A percentile compares a stretch with the other conserved stretches of the same genome.
Evolutionary conservation across 2,329 filamentous ascomycete genomes (phyloP).

Genomic region (Phaeosphaeria sp.): DNA sequence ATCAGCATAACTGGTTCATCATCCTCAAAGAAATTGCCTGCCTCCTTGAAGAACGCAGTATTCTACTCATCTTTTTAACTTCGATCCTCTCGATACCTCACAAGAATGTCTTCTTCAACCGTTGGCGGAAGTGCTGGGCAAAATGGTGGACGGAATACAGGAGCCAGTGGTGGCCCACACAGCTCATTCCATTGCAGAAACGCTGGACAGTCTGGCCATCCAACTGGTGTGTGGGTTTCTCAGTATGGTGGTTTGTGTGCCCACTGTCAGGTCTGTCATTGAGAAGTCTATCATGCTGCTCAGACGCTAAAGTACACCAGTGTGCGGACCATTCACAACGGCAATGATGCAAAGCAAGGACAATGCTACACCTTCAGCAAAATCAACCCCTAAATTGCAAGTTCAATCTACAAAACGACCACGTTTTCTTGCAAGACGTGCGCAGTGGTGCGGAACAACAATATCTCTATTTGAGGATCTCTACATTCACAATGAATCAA

Average conservation of each 20-base stretch:
- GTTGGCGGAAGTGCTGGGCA: constrained; percentile 16
- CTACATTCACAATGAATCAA: neutral
- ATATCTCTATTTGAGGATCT: neutral
- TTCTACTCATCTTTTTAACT: neutral
- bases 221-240: constrained; percentile 23
- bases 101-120: constrained; percentile 21
- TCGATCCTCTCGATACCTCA: neutral
- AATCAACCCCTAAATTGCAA: neutral
- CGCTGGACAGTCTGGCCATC: constrained; percentile 26
- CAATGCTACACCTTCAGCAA: neutral
- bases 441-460: neutral
- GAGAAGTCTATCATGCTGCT: neutral
- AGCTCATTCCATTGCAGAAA: constrained; percentile 28
- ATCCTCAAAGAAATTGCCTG: neutral
- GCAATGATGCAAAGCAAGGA: neutral
- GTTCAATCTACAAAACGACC: neutral
- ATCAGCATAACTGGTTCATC: constrained; percentile 8
- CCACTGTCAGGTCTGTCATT: constrained; percentile 31
- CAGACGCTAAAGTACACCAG: constrained; percentile 26
- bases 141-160: constrained; percentile 28
- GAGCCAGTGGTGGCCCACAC: constrained; percentile 31
- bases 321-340: constrained; percentile 16
- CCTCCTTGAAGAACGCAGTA: neutral
- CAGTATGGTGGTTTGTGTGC: constrained; percentile 25
- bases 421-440: neutral